Percentiles rank a stretch among this genome's conserved stretches.
These are phyloP conservation scores for Saccharata proteae DNA, from an alignment of 2,329 filamentous ascomycete species.

Conservation along the genomic window DNA sequence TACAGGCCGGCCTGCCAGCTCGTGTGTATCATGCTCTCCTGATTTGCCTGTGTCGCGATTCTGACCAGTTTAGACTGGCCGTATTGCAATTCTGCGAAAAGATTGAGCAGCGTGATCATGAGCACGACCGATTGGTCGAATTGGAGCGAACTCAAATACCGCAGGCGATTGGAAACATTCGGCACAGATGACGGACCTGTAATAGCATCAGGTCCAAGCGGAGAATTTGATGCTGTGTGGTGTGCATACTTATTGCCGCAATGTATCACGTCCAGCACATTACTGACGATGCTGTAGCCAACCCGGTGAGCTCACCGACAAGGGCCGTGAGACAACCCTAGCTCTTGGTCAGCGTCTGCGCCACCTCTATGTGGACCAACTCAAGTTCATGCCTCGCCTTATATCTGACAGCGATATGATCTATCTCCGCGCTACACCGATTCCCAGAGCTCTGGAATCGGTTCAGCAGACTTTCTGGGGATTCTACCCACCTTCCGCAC, in stretches of 20 bases:
- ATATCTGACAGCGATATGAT: constrained; percentile 32
- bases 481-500: constrained; percentile 32
- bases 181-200: constrained; percentile 51
- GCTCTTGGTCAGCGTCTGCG: constrained; percentile 36
- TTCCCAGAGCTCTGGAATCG: constrained; percentile 38
- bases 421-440: constrained; percentile 35
- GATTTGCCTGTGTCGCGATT: constrained; percentile 12
- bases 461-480: constrained; percentile 39
- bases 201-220: constrained; percentile 53
- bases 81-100: constrained; percentile 69
- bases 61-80: constrained; percentile 54
- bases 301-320: constrained; percentile 39
- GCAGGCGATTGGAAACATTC: constrained; percentile 74
- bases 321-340: constrained; percentile 36
- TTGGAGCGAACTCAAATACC: constrained; percentile 50
- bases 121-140: constrained; percentile 38
- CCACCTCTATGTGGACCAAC: constrained; percentile 37
- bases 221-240: constrained; percentile 71
- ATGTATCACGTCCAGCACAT: neutral
- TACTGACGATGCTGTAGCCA: constrained; percentile 17
- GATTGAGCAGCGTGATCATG: constrained; percentile 52
- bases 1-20: constrained; percentile 36
- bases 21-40: constrained; percentile 22
- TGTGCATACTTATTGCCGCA: constrained; percentile 33
- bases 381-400: constrained; percentile 34